Base-by-base conservation (phyloP, 2,329 filamentous ascomycete genomes). In the Cladosporium halotolerans region DNA sequence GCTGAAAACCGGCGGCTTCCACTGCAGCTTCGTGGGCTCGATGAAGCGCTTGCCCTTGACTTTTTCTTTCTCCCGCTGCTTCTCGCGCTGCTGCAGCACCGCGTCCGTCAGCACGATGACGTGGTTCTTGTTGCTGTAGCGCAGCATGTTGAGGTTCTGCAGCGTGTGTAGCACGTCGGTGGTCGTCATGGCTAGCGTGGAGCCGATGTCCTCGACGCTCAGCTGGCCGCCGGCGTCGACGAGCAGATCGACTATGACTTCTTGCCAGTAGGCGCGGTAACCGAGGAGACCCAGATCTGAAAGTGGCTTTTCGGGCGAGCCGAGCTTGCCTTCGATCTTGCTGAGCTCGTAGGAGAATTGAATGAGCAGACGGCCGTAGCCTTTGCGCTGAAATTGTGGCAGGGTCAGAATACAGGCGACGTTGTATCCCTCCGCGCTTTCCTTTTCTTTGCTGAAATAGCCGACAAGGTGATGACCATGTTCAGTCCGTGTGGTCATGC, bases 401-500 rank as follows among this genome's bases (percentile, higher is more conserved):
- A 99, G 77, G 0, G 93, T 99, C 55, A 99, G 77, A 68, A 99
- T 99, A 80, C 95, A 99, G 4, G 93, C 95, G 32, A 99, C 86
- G 67, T 99, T 99, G 79, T 97, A 99, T 31, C 88, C 89, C 64
- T 99, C 95, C 0, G 90, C 90, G 38, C 87, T 92, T 71, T 99
- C 93, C 63, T 99, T 99, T 70, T 99, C 93, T 69, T 99, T 99
- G 53, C 88, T 95, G 71, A 99, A 99, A 68, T 96, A 99, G n/a
- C 93, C 93, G n/a, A 99, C 88, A 46, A 99, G 81, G 66, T 97
- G 93, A 64, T 87, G 93, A 11, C 93, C 93, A 63, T 90, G 85
- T 46, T 95, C 89, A 59, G 91, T 88, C 61, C 88, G 84, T 39
- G 85, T 86, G 23, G 89, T 89, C 92, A 99, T 96, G 70, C 96